Evolutionary conservation across 2,329 filamentous ascomycete genomes (phyloP), one percentile per base, ranked within the genome.

Genomic region (Fusarium burgessii): DNA sequence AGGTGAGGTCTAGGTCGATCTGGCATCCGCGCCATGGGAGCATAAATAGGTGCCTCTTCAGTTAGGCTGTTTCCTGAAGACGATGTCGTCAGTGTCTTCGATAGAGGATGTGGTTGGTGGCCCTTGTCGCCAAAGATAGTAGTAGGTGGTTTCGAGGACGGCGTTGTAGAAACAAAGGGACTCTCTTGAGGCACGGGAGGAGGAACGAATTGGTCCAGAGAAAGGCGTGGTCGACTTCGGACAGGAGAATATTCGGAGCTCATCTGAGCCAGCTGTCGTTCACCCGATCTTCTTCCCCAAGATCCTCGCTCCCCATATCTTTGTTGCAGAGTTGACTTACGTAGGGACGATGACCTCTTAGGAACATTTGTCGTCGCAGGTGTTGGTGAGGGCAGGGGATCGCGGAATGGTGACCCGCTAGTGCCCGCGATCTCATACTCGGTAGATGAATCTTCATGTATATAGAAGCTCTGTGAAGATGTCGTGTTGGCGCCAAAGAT

Each of bases 271-370:
- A 89, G 78, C 56, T 88, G 86, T 64, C 86, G 85, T 68, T 88
- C 89, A 52, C 85, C 90, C 43, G 86, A 85, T 62, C 89, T 84
- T 59, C 87, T 84, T 41, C 89, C 88, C 84, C 87, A 90, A 58
- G 85, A 93, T 14, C 86, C 87, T 60, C 91, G 88, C 41, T 92
- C 91, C 43, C 89, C 88, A 68, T 92, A 88, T 42, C 95, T 91
- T 80, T 97, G 95, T 77, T 97, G 94, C 27, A 97, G 82, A 1
- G 95, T 97, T 5, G 94, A 97, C 78, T 92, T 95, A 64, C 95
- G 88, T 51, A 98, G 83, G 20, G 94, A 96, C 3, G 91, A 92
- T 2, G 92, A 90, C 68, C 92, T 87, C 78, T 90, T 91, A 18
- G 90, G 88, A 73, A 92, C 85, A 49, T 65, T 65, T 6, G 86